These are phyloP conservation scores for Cymbopogon flexuosus DNA, from an alignment of 202 grass and related monocot species.

Conservation along the genomic window DNA sequence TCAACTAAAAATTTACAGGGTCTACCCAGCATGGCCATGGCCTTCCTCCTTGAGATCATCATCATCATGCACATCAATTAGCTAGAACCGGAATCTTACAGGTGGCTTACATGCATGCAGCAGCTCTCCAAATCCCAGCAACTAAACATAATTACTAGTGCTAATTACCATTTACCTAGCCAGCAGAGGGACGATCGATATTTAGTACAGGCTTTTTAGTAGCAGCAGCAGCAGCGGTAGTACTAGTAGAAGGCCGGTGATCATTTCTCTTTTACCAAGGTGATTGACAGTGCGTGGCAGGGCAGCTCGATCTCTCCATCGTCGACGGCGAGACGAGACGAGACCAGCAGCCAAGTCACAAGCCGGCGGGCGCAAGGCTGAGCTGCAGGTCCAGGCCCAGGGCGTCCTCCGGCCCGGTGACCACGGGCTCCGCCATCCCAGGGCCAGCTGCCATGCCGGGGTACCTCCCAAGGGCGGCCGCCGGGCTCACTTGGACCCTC, in stretches of 20 bases:
- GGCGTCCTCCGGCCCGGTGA: slow-evolving; percentile 39
- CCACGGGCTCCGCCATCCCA: slow-evolving; percentile 40
- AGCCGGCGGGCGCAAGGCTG: slow-evolving; percentile 69
- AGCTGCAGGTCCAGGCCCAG: slow-evolving; percentile 85
- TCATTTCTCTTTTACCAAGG: slow-evolving; percentile 39
- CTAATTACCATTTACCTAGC: slow-evolving; percentile 52
- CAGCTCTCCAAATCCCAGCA: slow-evolving; percentile 23
- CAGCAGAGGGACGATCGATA: slow-evolving; percentile 1
- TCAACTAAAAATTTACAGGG: slow-evolving; percentile 43
- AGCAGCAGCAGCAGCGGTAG: not conserved
- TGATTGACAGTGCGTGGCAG: not conserved
- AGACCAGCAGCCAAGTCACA: slow-evolving; percentile 10
- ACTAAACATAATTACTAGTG: slow-evolving; percentile 39
- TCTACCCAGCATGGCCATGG: slow-evolving; percentile 6
- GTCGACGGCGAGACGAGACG: not conserved
- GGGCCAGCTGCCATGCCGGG: slow-evolving; percentile 19
- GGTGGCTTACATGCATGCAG: slow-evolving; percentile 36
- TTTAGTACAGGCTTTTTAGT: slow-evolving; percentile 20
- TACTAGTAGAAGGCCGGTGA: not conserved
- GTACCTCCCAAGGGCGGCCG: slow-evolving; percentile 44
- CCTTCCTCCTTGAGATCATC: not conserved
- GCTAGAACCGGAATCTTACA: slow-evolving; percentile 27
- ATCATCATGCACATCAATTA: slow-evolving; percentile 12
- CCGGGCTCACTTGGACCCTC: slow-evolving; percentile 35
- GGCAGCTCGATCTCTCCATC: not conserved